These are phyloP conservation scores for Cenchrus purpureus DNA, from an alignment of 176 grass and related monocot genomes.

Conservation along the genomic window DNA sequence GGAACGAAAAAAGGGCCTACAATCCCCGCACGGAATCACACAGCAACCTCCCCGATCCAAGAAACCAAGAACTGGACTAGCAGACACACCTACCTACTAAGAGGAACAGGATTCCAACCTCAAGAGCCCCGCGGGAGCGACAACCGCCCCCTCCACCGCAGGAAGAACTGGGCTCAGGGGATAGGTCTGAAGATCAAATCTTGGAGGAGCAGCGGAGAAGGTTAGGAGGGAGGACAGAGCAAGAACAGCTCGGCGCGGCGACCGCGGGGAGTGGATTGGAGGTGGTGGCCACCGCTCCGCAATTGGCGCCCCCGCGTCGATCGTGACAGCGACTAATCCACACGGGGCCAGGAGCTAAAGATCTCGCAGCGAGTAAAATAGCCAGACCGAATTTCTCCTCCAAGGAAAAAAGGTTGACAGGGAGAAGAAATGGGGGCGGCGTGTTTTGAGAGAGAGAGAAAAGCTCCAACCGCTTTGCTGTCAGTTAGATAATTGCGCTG, in stretches of 20 bases:
- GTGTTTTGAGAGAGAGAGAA: not conserved
- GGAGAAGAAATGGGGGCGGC: not conserved
- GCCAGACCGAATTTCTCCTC: not conserved
- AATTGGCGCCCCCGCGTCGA: slow-evolving; percentile 20
- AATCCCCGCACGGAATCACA: not conserved
- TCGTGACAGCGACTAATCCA: slow-evolving; percentile 57
- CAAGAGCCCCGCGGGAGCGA: not conserved
- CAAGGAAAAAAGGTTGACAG: slow-evolving; percentile 18
- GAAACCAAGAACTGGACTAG: slow-evolving; percentile 9
- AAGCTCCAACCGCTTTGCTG: slow-evolving; percentile 12
- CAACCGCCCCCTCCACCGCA: slow-evolving; percentile 1
- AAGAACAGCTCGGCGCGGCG: slow-evolving; percentile 33
- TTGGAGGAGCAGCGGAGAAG: not conserved
- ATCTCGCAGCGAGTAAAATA: slow-evolving; percentile 6
- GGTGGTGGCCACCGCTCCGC: slow-evolving; percentile 46
- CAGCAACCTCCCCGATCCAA: slow-evolving; percentile 12
- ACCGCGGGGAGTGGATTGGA: slow-evolving; percentile 53
- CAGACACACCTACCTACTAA: slow-evolving; percentile 18
- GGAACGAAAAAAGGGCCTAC: not conserved
- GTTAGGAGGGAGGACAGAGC: slow-evolving; percentile 27
- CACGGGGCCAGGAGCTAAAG: slow-evolving; percentile 7
- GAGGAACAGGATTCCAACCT: slow-evolving; percentile 37
- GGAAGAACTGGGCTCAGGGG: slow-evolving; percentile 10
- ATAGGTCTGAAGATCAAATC: slow-evolving; percentile 41
- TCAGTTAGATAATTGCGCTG: slow-evolving; percentile 9